Evolutionary conservation across 75 land plant genomes (phyloP).

Genomic region (Picea sitchensis): DNA sequence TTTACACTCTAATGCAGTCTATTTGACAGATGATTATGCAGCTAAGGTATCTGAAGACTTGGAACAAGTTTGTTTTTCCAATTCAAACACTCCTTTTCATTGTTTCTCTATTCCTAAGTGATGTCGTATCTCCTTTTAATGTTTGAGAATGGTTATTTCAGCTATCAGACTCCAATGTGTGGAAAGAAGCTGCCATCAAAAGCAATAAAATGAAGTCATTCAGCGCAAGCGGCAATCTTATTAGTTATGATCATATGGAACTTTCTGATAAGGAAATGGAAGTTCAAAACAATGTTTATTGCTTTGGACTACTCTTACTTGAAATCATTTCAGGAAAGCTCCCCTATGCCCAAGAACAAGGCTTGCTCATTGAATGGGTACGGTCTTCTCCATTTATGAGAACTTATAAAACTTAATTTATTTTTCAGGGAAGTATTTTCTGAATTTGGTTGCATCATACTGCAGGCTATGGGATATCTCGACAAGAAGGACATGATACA

Average conservation of each 20-base stretch:
- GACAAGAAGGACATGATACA: conserved; percentile 38
- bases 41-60: conserved; percentile 48
- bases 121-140: not conserved
- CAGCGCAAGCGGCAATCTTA: conserved; percentile 14
- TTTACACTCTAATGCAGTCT: conserved; percentile 41
- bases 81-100: not conserved
- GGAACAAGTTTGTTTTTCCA: not conserved
- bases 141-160: conserved; percentile 1
- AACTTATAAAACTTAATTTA: not conserved
- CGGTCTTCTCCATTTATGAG: not conserved
- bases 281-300: conserved; percentile 62
- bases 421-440: not conserved
- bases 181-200: conserved; percentile 16
- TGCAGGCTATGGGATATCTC: conserved; percentile 59
- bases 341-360: conserved; percentile 45
- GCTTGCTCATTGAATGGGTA: conserved; percentile 67
- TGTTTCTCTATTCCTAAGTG: not conserved
- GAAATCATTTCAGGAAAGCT: conserved; percentile 77
- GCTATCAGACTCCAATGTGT: conserved; percentile 22
- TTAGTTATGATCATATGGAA: conserved; percentile 39
- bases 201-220: conserved; percentile 8
- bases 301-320: conserved; percentile 80
- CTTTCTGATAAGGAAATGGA: conserved; percentile 35
- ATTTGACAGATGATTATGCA: conserved; percentile 79
- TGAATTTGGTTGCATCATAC: not conserved